Conservation (phyloP, 2,329 filamentous ascomycete genomes). For the Scolecobasidium constrictum region DNA sequence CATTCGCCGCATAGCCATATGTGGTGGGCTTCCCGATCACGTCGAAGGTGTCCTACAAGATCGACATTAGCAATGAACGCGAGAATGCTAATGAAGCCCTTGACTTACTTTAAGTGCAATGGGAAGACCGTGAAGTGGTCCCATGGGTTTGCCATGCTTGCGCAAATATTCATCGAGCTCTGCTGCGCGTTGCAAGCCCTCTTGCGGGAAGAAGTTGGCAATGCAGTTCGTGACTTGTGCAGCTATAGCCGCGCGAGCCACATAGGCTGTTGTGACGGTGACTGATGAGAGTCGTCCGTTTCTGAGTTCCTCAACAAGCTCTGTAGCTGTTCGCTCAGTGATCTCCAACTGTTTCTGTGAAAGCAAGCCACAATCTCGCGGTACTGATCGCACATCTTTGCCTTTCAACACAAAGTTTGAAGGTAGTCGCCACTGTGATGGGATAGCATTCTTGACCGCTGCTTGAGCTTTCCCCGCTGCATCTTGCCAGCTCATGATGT, state of each 20-base stretch:
- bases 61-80: too few species aligned
- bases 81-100: conserved; percentile 29
- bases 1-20: conserved; percentile 31
- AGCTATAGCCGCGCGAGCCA: conserved; percentile 36
- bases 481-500: too few species aligned
- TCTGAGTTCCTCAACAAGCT: conserved; percentile 25
- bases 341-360: conserved; percentile 40
- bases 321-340: conserved; percentile 41
- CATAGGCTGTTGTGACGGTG: conserved; percentile 31
- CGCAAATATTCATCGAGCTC: conserved; percentile 17
- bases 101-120: conserved; percentile 25
- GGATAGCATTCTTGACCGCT: too few species aligned
- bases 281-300: conserved; percentile 23
- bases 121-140: conserved; percentile 18
- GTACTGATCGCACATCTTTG: conserved; percentile 36
- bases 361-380: conserved; percentile 41
- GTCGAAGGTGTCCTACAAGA: conserved; percentile 26
- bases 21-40: conserved; percentile 24
- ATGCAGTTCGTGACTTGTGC: conserved; percentile 35
- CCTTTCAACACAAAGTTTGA: too few species aligned
- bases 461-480: too few species aligned
- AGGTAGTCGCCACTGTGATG: too few species aligned
- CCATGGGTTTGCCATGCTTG: conserved; percentile 8
- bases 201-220: conserved; percentile 27
- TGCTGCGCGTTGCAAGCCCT: conserved; percentile 22